phyloP scores from a whole-genome alignment of 306 rosid species.

The Cicer pinnatifidum region DNA sequence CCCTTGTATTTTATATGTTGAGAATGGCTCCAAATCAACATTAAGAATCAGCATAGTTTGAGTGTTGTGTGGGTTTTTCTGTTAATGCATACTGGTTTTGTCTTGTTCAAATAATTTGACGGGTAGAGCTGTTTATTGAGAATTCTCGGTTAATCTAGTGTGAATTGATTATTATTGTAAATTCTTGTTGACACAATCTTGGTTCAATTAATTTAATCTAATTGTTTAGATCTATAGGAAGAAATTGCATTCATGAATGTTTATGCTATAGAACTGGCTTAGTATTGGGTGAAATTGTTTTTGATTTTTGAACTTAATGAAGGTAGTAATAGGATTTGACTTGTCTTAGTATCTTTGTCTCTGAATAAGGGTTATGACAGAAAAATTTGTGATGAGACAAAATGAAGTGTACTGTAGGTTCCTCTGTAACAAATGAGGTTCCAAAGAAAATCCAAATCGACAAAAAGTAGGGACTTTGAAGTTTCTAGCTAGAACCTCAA shows the following conservation, averaged over 20 bases:
- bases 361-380: constrained; percentile 29
- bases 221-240: background rate
- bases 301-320: background rate
- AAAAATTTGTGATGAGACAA: constrained; percentile 7
- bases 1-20: constrained; percentile 18
- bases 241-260: constrained; percentile 23
- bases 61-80: constrained; percentile 16
- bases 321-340: constrained; percentile 13
- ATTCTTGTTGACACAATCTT: background rate
- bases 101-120: background rate
- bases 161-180: background rate
- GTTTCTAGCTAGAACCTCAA: background rate
- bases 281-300: constrained; percentile 9
- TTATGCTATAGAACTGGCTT: background rate
- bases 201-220: background rate
- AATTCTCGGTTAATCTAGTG: constrained; percentile 8
- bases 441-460: constrained; percentile 38
- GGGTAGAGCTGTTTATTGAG: constrained; percentile 5
- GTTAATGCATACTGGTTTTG: background rate
- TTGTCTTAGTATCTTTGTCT: constrained; percentile 11
- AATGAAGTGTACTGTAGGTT: constrained; percentile 28
- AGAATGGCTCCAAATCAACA: constrained; percentile 20
- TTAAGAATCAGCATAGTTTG: background rate
- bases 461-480: constrained; percentile 33
- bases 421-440: constrained; percentile 37